A percentile compares a stretch with the other conserved stretches of the same genome.
These are phyloP conservation scores for Komagataella phaffii DNA, from an alignment of 805 yeast species.

Conservation along the genomic window DNA sequence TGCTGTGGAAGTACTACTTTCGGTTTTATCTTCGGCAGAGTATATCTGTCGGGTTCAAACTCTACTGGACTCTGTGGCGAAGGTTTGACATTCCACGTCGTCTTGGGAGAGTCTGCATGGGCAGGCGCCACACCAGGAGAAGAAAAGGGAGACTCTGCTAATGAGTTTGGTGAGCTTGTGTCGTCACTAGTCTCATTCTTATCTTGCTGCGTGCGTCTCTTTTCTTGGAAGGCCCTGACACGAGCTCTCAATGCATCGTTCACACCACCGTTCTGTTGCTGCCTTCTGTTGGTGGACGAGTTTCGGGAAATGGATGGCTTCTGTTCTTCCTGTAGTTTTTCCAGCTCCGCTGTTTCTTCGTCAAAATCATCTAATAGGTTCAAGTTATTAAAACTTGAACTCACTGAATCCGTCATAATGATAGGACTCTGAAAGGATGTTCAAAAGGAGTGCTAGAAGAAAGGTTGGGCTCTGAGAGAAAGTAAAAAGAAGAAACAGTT, in stretches of 20 bases:
- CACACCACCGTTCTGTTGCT: background rate
- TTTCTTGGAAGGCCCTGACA: conserved; percentile 76
- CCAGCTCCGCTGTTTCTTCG: background rate
- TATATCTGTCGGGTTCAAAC: background rate
- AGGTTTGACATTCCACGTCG: background rate
- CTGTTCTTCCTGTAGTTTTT: background rate
- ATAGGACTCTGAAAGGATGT: background rate
- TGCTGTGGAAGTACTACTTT: background rate
- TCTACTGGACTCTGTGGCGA: background rate
- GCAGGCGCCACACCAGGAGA: background rate
- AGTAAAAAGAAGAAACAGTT: background rate
- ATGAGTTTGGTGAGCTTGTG: background rate
- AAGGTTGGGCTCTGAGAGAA: background rate
- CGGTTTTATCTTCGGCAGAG: background rate
- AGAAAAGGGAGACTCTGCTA: conserved; percentile 1
- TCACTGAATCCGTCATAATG: background rate
- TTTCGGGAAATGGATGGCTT: background rate
- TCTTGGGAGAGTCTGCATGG: background rate
- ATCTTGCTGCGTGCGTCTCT: conserved; percentile 32
- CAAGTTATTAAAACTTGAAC: background rate
- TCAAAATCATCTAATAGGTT: background rate
- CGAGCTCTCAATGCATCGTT: conserved; percentile 30
- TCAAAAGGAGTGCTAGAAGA: background rate
- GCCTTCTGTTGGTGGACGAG: background rate
- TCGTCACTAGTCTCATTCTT: background rate